Conservation (phyloP, 2,329 filamentous ascomycete genomes). For the Fusarium papillatum region DNA sequence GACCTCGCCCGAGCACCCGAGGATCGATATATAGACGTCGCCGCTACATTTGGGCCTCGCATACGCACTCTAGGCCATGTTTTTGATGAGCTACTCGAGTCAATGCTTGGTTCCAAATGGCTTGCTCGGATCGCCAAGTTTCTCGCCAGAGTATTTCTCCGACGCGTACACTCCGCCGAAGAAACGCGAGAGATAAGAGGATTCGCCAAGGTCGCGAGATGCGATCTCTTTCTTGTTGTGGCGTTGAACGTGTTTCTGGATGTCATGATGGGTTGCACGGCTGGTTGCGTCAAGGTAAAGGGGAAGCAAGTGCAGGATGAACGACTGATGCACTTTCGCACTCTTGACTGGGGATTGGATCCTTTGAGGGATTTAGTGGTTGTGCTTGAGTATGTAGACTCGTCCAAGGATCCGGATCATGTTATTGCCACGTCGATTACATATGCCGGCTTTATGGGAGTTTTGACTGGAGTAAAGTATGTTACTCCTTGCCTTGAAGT, state of each 20-base stretch:
- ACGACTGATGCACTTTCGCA: conserved; percentile 65
- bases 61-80: conserved; percentile 19
- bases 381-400: conserved; percentile 23
- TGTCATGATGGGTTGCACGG: conserved; percentile 73
- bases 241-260: conserved; percentile 72
- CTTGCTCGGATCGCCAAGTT: conserved; percentile 43
- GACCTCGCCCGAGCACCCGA: conserved; percentile 11
- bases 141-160: conserved; percentile 60
- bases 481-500: not conserved
- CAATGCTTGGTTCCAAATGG: conserved; percentile 22
- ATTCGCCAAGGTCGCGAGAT: conserved; percentile 61
- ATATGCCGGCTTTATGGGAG: conserved; percentile 65
- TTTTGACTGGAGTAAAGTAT: conserved; percentile 62
- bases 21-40: conserved; percentile 20
- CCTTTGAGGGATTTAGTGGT: conserved; percentile 20
- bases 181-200: conserved; percentile 71
- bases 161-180: conserved; percentile 63
- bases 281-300: conserved; percentile 55
- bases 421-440: conserved; percentile 62
- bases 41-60: conserved; percentile 7
- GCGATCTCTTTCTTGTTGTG: conserved; percentile 69
- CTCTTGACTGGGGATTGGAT: conserved; percentile 39
- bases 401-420: conserved; percentile 41
- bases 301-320: not conserved
- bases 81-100: conserved; percentile 28